These are phyloP conservation scores for Cladorrhinum sp. DNA, from an alignment of 2,329 filamentous ascomycete species.

Conservation along the genomic window DNA sequence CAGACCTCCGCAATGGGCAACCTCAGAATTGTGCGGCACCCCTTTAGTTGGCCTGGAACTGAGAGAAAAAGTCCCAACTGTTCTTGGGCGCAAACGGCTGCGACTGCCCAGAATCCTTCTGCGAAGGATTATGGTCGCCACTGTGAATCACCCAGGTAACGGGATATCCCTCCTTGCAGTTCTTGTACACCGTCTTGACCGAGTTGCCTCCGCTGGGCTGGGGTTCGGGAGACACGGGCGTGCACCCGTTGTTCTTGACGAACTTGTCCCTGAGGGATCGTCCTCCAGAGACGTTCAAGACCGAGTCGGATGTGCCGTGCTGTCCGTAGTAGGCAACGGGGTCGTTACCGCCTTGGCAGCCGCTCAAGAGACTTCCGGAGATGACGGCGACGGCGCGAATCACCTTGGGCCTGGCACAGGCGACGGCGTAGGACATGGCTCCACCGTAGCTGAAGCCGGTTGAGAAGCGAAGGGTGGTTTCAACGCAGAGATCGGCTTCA, in stretches of 20 bases:
- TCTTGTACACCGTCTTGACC: conserved; percentile 21
- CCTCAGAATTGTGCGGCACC: no score
- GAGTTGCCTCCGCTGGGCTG: conserved; percentile 8
- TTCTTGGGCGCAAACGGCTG: conserved; percentile 23
- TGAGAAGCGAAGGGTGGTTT: conserved; percentile 40
- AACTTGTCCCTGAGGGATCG: conserved; percentile 21
- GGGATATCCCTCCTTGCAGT: conserved; percentile 22
- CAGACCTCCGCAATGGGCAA: no score
- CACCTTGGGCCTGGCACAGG: conserved; percentile 37
- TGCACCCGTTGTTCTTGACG: conserved; percentile 23
- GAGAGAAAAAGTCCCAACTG: conserved; percentile 25
- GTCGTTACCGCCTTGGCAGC: conserved; percentile 17
- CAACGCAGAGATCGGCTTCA: conserved; percentile 41
- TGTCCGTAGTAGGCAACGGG: conserved; percentile 22
- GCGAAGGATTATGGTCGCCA: conserved; percentile 25
- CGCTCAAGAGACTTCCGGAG: conserved; percentile 14
- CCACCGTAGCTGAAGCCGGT: conserved; percentile 45
- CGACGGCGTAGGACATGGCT: conserved; percentile 41
- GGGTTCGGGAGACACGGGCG: conserved; percentile 8
- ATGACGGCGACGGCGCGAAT: conserved; percentile 36
- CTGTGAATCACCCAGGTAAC: conserved; percentile 25
- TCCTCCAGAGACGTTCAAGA: conserved; percentile 19
- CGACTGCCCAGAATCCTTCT: conserved; percentile 17
- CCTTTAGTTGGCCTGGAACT: conserved; percentile 11
- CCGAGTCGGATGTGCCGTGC: conserved; percentile 21